Evolutionary conservation across 805 yeast genomes (phyloP).

Genomic region (Torulaspora quercuum): DNA sequence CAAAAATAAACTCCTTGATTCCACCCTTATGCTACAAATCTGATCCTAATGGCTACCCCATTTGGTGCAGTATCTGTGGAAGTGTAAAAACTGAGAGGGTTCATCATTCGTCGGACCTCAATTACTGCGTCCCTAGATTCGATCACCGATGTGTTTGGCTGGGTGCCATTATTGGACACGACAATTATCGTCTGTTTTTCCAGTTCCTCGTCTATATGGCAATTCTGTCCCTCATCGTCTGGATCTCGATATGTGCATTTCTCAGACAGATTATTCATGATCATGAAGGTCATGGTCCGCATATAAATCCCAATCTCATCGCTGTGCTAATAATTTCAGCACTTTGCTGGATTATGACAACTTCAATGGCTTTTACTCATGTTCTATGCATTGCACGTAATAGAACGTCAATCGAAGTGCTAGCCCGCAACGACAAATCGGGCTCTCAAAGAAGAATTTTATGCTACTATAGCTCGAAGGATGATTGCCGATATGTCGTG

Average conservation of each 20-base stretch:
- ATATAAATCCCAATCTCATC: slow-evolving; percentile 48
- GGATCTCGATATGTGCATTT: slow-evolving; percentile 39
- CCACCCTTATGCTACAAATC: slow-evolving; percentile 64
- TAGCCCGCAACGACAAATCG: slow-evolving; percentile 35
- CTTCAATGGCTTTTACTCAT: slow-evolving; percentile 44
- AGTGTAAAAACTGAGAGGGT: slow-evolving; percentile 63
- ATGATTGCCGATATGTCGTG: slow-evolving; percentile 44
- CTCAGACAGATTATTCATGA: slow-evolving; percentile 27
- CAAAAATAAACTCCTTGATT: slow-evolving; percentile 25
- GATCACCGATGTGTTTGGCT: slow-evolving; percentile 86
- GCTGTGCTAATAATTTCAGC: slow-evolving; percentile 45
- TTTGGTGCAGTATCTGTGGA: slow-evolving; percentile 67
- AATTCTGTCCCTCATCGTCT: slow-evolving; percentile 39
- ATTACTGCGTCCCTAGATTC: slow-evolving; percentile 63
- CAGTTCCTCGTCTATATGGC: slow-evolving; percentile 46
- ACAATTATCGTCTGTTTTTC: slow-evolving; percentile 59
- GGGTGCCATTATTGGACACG: slow-evolving; percentile 66
- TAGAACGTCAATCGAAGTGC: slow-evolving; percentile 58
- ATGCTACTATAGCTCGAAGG: slow-evolving; percentile 32
- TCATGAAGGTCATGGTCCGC: slow-evolving; percentile 21
- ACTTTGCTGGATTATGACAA: slow-evolving; percentile 45
- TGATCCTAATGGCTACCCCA: slow-evolving; percentile 69
- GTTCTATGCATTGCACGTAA: slow-evolving; percentile 45
- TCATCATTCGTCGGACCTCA: slow-evolving; percentile 60
- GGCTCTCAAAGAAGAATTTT: slow-evolving; percentile 18